Percentiles rank a stretch among this genome's conserved stretches.
These are phyloP conservation scores for Clarireedia monteithiana DNA, from an alignment of 2,329 filamentous ascomycete genomes.

Conservation along the genomic window DNA sequence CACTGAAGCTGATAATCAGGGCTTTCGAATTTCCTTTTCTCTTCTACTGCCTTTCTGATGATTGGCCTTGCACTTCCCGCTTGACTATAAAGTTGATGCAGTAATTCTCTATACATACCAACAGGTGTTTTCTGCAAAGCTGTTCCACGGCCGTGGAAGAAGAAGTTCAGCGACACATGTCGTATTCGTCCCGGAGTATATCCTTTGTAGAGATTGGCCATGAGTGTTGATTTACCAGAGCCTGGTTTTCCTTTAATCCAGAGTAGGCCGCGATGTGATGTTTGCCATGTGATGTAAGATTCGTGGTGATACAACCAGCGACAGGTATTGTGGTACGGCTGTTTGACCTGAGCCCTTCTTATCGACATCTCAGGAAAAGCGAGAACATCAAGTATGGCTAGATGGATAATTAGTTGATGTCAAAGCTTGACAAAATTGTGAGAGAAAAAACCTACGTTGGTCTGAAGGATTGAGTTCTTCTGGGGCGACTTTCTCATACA, in stretches of 20 bases:
- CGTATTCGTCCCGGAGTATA: not conserved
- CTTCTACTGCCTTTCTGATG: not conserved
- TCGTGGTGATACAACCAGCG: slow-evolving; percentile 28
- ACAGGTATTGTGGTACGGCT: slow-evolving; percentile 25
- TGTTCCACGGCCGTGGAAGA: slow-evolving; percentile 31
- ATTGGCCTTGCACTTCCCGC: not conserved
- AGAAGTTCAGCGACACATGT: slow-evolving; percentile 22
- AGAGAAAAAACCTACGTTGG: not conserved
- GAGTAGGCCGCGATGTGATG: slow-evolving; percentile 19
- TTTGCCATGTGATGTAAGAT: slow-evolving; percentile 22
- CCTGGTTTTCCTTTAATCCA: slow-evolving; percentile 37
- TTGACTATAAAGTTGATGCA: slow-evolving; percentile 23
- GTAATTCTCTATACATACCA: slow-evolving; percentile 32
- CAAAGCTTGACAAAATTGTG: not conserved
- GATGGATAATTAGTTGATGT: not conserved
- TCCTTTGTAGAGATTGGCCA: slow-evolving; percentile 23
- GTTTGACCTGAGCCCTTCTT: slow-evolving; percentile 23
- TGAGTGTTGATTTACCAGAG: slow-evolving; percentile 34
- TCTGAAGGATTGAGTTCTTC: not conserved
- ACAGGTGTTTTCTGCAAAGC: slow-evolving; percentile 28
- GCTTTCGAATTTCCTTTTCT: not conserved
- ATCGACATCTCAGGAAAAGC: slow-evolving; percentile 27
- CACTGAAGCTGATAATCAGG: slow-evolving; percentile 5
- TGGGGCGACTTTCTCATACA: not conserved
- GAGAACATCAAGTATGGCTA: slow-evolving; percentile 15